These are phyloP conservation scores for Penicillium expansum DNA, from an alignment of 2,329 filamentous ascomycete species.

Conservation along the genomic window DNA sequence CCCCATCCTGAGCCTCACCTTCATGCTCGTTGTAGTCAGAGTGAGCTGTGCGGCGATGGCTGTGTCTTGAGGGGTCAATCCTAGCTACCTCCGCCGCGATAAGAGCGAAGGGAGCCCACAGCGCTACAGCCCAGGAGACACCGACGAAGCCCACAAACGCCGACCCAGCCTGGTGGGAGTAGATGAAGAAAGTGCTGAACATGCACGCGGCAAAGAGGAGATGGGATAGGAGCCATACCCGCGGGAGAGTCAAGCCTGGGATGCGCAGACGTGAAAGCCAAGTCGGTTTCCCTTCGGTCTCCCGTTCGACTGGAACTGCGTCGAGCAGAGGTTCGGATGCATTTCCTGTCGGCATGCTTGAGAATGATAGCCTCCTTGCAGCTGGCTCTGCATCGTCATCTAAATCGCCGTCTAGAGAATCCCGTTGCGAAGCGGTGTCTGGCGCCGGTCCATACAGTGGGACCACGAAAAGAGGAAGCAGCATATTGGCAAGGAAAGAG, in stretches of 20 bases:
- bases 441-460: slow-evolving; percentile 61
- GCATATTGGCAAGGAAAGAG: slow-evolving; percentile 75
- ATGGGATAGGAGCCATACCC: slow-evolving; percentile 81
- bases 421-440: neutral
- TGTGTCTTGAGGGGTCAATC: slow-evolving; percentile 66
- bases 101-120: slow-evolving; percentile 94
- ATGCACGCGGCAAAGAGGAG: slow-evolving; percentile 80
- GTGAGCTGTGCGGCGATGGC: slow-evolving; percentile 39
- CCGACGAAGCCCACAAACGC: slow-evolving; percentile 77
- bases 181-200: slow-evolving; percentile 78
- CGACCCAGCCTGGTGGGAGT: slow-evolving; percentile 68
- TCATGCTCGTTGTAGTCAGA: neutral
- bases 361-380: slow-evolving; percentile 32
- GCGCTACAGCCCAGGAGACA: slow-evolving; percentile 85
- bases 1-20: neutral
- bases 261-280: slow-evolving; percentile 67
- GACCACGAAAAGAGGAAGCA: slow-evolving; percentile 81
- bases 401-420: slow-evolving; percentile 2
- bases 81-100: slow-evolving; percentile 89
- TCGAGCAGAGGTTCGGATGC: slow-evolving; percentile 33
- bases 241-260: slow-evolving; percentile 78
- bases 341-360: slow-evolving; percentile 31
- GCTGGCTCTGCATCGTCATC: slow-evolving; percentile 21
- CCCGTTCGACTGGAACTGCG: slow-evolving; percentile 8
- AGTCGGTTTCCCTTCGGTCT: slow-evolving; percentile 22